Percentiles rank a stretch among this genome's conserved stretches.
Evolutionary conservation across 2,329 filamentous ascomycete genomes (phyloP).

Genomic region (Ophiosphaerella korrae): DNA sequence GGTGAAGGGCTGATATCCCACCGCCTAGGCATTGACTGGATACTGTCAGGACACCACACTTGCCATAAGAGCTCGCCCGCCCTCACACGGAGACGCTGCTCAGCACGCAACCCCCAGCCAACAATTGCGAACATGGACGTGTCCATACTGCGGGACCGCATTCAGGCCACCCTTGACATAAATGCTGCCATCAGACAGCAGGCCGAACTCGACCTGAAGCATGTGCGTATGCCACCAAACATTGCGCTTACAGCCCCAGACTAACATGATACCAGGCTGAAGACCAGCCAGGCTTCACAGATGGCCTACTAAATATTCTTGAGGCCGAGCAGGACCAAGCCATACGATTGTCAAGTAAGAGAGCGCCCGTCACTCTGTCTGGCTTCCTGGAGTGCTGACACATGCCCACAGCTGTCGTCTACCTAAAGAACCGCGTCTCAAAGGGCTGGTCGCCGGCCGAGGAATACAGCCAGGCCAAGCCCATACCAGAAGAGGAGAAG

Average conservation of each 20-base stretch:
- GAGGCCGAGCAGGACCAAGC: conserved; percentile 84
- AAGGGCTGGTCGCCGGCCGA: conserved; percentile 85
- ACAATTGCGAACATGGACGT: conserved; percentile 67
- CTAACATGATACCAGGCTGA: conserved; percentile 70
- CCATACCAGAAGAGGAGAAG: conserved; percentile 90
- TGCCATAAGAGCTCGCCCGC: conserved; percentile 11
- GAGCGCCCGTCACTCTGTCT: conserved; percentile 23
- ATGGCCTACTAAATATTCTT: conserved; percentile 87
- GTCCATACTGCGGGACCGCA: conserved; percentile 74
- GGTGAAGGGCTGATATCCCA: conserved; percentile 13
- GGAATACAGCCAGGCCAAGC: conserved; percentile 71
- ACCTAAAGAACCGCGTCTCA: conserved; percentile 96
- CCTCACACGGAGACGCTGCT: conserved; percentile 12
- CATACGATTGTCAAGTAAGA: conserved; percentile 83
- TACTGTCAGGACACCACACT: conserved; percentile 18
- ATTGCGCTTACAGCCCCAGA: conserved; percentile 16
- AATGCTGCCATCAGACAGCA: conserved; percentile 76
- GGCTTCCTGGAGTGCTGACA: conserved; percentile 25
- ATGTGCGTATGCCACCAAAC: conserved; percentile 60
- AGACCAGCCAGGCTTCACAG: conserved; percentile 85
- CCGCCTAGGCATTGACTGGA: conserved; percentile 14
- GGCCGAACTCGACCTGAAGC: conserved; percentile 81
- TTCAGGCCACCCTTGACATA: conserved; percentile 74
- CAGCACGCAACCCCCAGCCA: conserved; percentile 9
- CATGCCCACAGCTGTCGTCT: conserved; percentile 76